These are phyloP conservation scores for Leccinum truebloodii DNA, from an alignment of 768 basidiomycete species.

Conservation along the genomic window DNA sequence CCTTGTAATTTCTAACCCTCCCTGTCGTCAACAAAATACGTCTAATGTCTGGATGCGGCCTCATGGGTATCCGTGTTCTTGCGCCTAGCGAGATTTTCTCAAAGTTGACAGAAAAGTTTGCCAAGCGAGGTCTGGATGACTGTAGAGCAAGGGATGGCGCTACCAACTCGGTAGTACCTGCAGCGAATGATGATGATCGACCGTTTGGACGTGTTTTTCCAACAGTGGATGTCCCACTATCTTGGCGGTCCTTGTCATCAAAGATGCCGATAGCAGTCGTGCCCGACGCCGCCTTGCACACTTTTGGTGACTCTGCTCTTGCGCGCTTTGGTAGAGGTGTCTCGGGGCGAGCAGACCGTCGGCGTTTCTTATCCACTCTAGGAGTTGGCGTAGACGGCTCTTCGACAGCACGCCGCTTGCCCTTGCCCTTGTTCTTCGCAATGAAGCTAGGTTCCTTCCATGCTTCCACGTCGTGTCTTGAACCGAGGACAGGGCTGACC, in stretches of 20 bases:
- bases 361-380: conserved; percentile 19
- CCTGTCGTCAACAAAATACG: conserved; percentile 28
- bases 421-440: conserved; percentile 21
- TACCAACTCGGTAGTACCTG: not conserved
- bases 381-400: conserved; percentile 3
- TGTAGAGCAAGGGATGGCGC: not conserved
- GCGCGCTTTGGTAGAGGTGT: conserved; percentile 16
- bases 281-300: not conserved
- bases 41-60: conserved; percentile 8
- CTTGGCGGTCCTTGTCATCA: not conserved
- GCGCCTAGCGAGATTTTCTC: conserved; percentile 10
- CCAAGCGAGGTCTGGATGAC: conserved; percentile 20
- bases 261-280: not conserved
- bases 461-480: conserved; percentile 28
- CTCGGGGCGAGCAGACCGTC: conserved; percentile 6
- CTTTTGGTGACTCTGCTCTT: conserved; percentile 5
- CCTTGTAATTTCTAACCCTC: conserved; percentile 24
- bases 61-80: conserved; percentile 12
- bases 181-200: not conserved
- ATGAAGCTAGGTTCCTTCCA: conserved; percentile 38
- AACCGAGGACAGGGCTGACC: not conserved
- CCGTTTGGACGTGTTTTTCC: too few species aligned
- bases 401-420: conserved; percentile 13
- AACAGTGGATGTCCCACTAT: not conserved
- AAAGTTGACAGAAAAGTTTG: conserved; percentile 23